Evolutionary conservation across 108 stramenopile genomes (phyloP).

Genomic region (Parmales sp.): DNA sequence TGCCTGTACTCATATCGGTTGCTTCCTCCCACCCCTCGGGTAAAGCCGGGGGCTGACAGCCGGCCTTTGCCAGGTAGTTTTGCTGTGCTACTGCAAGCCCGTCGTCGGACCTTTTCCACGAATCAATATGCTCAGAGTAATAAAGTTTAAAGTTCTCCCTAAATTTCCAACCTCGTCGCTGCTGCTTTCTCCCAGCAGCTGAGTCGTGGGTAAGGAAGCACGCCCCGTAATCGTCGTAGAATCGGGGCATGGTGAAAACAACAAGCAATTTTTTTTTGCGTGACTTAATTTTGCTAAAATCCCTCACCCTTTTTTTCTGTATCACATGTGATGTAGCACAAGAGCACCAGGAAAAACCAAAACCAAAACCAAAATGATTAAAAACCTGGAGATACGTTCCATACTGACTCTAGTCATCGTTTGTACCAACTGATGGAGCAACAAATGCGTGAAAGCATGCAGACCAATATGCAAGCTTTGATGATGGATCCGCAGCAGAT

Average conservation of each 20-base stretch:
- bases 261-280: too few relatives aligned
- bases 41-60: slow-evolving; percentile 41
- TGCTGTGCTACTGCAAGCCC: slow-evolving; percentile 69
- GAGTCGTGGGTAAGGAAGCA: slow-evolving; percentile 78
- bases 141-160: slow-evolving; percentile 59
- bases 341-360: too few relatives aligned
- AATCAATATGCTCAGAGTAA: slow-evolving; percentile 43
- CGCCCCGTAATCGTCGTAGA: slow-evolving; percentile 83
- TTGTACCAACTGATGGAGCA: too few relatives aligned
- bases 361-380: too few relatives aligned
- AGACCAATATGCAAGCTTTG: too few relatives aligned
- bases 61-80: slow-evolving; percentile 26
- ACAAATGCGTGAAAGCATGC: too few relatives aligned
- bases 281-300: too few relatives aligned
- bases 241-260: slow-evolving; percentile 88
- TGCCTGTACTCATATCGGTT: slow-evolving; percentile 60
- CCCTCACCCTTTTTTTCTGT: too few relatives aligned
- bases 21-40: slow-evolving; percentile 72
- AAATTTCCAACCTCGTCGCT: slow-evolving; percentile 83
- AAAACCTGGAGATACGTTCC: too few relatives aligned
- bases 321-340: too few relatives aligned
- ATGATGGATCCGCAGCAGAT: too few relatives aligned
- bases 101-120: slow-evolving; percentile 62
- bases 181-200: slow-evolving; percentile 72
- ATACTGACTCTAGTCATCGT: too few relatives aligned